Evolutionary conservation across 371 early-diverging fungal genomes (phyloP), one percentile per base, ranked within the genome.

Genomic region (Mucor saturninus): DNA sequence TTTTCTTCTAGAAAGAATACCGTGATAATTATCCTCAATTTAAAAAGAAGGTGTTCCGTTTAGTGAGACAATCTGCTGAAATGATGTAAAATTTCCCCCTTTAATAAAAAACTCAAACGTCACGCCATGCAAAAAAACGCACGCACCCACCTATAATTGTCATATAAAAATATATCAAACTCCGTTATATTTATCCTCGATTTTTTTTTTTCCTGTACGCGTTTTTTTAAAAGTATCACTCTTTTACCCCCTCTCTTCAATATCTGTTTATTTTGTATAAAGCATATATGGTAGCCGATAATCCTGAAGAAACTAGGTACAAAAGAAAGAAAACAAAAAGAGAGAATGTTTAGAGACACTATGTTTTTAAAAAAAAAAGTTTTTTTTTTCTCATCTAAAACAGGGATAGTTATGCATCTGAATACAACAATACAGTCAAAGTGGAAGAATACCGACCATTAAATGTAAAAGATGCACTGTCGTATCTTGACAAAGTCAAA

Each of bases 401-500:
- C 21, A 46, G 15, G 5, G 15, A 43, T 14, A 43, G 43, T 13
- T 13, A 43, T 46, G 46, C 46, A n/a, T 21, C 46, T 26, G 46
- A 46, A 5, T 21, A 46, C 21, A 46, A 26, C 21, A 13, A n/a
- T 42, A 42, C 10, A 13, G n/a, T n/a, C 10, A 6, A 6, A 43
- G 46, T 21, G 8, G 46, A 46, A 21, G 69, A 61, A 29, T 75
- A 67, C 39, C 61, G 75, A 7, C 78, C 78, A 9, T 56, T 88
- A 39, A 88, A 88, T 55, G 88, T 88, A 28, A 76, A 83, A 58
- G 99, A 99, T 74, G 99, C 99, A 2, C 81, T 99, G 51, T 83
- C 91, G 15, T 99, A 99, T 74, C 83, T 99, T 60, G 99, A 99
- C 67, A 86, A 92, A 73, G 99, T 99, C 26, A 97, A 97, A 75